Evolutionary conservation across 1,139 yeast species (phyloP).

Genomic region (Geotrichum cucujoidarum): DNA sequence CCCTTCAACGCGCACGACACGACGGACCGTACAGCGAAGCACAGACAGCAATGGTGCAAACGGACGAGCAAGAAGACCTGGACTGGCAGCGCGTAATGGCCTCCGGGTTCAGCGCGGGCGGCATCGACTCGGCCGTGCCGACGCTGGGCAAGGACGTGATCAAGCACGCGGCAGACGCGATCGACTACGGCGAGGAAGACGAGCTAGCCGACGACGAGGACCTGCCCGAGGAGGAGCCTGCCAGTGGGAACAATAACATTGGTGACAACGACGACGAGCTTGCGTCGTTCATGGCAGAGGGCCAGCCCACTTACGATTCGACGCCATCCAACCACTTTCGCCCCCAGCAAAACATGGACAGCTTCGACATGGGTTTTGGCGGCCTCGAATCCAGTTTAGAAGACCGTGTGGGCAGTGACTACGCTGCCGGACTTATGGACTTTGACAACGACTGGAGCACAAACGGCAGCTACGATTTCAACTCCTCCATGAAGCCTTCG

Average conservation of each 20-base stretch:
- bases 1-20: too few species aligned
- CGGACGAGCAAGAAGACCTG: conserved; percentile 22
- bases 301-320: not conserved
- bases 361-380: not conserved
- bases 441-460: conserved; percentile 20
- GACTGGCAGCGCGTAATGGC: conserved; percentile 29
- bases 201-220: conserved; percentile 84
- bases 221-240: conserved; percentile 43
- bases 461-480: not conserved
- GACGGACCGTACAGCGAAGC: too few species aligned
- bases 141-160: conserved; percentile 34
- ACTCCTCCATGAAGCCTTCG: conserved; percentile 4
- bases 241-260: conserved; percentile 23
- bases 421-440: conserved; percentile 20
- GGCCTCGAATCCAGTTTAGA: conserved; percentile 18
- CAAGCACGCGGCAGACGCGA: conserved; percentile 85
- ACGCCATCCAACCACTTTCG: not conserved
- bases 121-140: conserved; percentile 26
- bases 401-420: conserved; percentile 22
- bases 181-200: conserved; percentile 92
- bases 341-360: not conserved
- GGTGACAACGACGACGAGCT: conserved; percentile 32
- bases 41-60: conserved; percentile 10
- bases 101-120: conserved; percentile 26
- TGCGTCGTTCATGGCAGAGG: conserved; percentile 8